These are phyloP conservation scores for Anthostomella pinea DNA, from an alignment of 2,329 filamentous ascomycete genomes.

Conservation along the genomic window DNA sequence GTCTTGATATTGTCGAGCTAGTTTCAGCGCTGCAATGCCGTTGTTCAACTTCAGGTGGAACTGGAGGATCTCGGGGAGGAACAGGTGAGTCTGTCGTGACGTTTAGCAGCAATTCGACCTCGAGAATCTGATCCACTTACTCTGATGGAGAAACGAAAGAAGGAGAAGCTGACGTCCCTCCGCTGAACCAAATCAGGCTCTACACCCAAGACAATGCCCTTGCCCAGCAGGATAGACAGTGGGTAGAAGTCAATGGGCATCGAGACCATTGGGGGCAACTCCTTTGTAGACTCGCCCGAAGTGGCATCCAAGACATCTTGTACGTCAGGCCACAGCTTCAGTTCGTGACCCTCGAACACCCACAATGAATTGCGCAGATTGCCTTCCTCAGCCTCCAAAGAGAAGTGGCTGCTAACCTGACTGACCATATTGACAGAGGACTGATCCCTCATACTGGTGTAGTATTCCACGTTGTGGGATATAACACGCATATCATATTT, in stretches of 20 bases:
- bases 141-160: conserved; percentile 82
- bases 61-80: conserved; percentile 82
- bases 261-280: conserved; percentile 70
- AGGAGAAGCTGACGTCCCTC: conserved; percentile 86
- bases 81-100: conserved; percentile 72
- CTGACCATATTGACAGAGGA: conserved; percentile 41
- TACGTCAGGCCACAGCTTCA: conserved; percentile 87
- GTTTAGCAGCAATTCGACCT: conserved; percentile 8
- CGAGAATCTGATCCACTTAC: conserved; percentile 50
- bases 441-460: conserved; percentile 87
- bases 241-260: conserved; percentile 95
- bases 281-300: conserved; percentile 61
- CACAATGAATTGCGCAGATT: conserved; percentile 83
- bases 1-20: conserved; percentile 82
- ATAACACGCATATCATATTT: conserved; percentile 99
- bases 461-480: conserved; percentile 94
- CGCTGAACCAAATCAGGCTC: conserved; percentile 93
- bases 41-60: conserved; percentile 74
- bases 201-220: conserved; percentile 85
- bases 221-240: conserved; percentile 79
- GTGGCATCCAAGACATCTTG: conserved; percentile 76
- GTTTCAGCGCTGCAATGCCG: conserved; percentile 73
- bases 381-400: conserved; percentile 33
- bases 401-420: conserved; percentile 26
- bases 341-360: conserved; percentile 85